Evolutionary conservation across 2,329 filamentous ascomycete genomes (phyloP).

Genomic region (Alternaria conjuncta): DNA sequence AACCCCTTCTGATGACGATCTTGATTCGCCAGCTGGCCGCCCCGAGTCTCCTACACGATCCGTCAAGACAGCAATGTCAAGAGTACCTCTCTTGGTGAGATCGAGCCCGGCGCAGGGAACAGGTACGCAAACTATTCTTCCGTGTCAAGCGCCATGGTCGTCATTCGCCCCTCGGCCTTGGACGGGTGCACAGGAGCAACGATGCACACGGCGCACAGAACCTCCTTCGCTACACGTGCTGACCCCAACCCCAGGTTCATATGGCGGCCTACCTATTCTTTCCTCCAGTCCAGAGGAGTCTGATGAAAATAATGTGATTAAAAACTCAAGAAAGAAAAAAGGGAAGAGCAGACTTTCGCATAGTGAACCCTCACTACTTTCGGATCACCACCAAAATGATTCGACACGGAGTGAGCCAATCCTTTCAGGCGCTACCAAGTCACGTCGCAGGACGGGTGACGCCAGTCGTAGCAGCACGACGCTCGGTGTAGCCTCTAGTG

Average conservation of each 20-base stretch:
- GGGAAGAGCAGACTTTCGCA: slow-evolving; percentile 45
- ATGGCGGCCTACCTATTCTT: slow-evolving; percentile 63
- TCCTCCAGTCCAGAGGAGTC: slow-evolving; percentile 47
- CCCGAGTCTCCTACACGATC: slow-evolving; percentile 21
- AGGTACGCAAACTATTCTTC: slow-evolving; percentile 30
- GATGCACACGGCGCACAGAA: slow-evolving; percentile 5
- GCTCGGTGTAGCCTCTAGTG: slow-evolving; percentile 32
- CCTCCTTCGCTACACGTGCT: slow-evolving; percentile 8
- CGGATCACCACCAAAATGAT: slow-evolving; percentile 22
- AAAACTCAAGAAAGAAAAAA: slow-evolving; percentile 30
- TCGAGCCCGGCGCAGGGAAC: slow-evolving; percentile 67
- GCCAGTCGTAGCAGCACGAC: slow-evolving; percentile 32
- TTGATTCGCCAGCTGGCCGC: slow-evolving; percentile 16
- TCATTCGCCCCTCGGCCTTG: slow-evolving; percentile 1
- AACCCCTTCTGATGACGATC: slow-evolving; percentile 39
- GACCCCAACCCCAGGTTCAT: slow-evolving; percentile 54
- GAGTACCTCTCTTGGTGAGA: slow-evolving; percentile 63
- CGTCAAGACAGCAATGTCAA: slow-evolving; percentile 51
- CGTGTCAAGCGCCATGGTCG: slow-evolving; percentile 3
- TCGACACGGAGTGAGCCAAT: slow-evolving; percentile 27
- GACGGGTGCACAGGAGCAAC: slow-evolving; percentile 11
- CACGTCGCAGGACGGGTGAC: slow-evolving; percentile 37
- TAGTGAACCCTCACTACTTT: slow-evolving; percentile 25
- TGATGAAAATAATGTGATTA: slow-evolving; percentile 43
- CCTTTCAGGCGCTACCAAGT: slow-evolving; percentile 21